phyloP scores from a whole-genome alignment of 2,329 filamentous ascomycete species.

The Bipolaris bicolor region DNA sequence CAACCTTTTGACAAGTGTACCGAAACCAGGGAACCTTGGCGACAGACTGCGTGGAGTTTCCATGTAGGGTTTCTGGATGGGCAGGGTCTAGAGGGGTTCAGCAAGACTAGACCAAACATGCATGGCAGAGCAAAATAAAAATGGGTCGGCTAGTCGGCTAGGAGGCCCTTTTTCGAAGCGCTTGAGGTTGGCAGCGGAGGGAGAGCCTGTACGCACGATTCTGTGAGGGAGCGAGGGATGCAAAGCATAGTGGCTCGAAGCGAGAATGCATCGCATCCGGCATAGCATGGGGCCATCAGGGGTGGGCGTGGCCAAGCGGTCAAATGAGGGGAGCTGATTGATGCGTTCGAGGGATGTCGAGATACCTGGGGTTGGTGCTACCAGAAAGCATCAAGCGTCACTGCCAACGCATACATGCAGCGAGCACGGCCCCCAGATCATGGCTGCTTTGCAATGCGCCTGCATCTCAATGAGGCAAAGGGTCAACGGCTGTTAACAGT shows the following conservation, averaged over 20 bases:
- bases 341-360: slow-evolving; percentile 43
- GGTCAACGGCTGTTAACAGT: slow-evolving; percentile 48
- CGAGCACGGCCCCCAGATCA: slow-evolving; percentile 48
- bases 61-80: slow-evolving; percentile 14
- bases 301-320: slow-evolving; percentile 28
- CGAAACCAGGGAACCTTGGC: slow-evolving; percentile 40
- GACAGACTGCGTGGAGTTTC: slow-evolving; percentile 29
- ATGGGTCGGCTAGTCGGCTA: slow-evolving; percentile 34
- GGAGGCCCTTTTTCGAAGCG: slow-evolving; percentile 29
- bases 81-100: slow-evolving; percentile 34
- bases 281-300: slow-evolving; percentile 39
- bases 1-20: slow-evolving; percentile 37
- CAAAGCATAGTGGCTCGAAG: slow-evolving; percentile 44
- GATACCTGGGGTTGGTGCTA: slow-evolving; percentile 47
- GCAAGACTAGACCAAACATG: slow-evolving; percentile 28
- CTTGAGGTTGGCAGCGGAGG: slow-evolving; percentile 47
- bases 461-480: slow-evolving; percentile 39
- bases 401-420: slow-evolving; percentile 40
- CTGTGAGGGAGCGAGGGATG: slow-evolving; percentile 40
- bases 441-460: slow-evolving; percentile 35
- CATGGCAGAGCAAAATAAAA: slow-evolving; percentile 26
- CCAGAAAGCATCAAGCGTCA: slow-evolving; percentile 33
- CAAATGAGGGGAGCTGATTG: slow-evolving; percentile 41
- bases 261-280: slow-evolving; percentile 41
- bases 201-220: slow-evolving; percentile 43